A percentile compares a stretch with the other conserved stretches of the same genome.
Conservation (phyloP, 2,329 filamentous ascomycete species). For the Cladosporium cucumerinum region DNA sequence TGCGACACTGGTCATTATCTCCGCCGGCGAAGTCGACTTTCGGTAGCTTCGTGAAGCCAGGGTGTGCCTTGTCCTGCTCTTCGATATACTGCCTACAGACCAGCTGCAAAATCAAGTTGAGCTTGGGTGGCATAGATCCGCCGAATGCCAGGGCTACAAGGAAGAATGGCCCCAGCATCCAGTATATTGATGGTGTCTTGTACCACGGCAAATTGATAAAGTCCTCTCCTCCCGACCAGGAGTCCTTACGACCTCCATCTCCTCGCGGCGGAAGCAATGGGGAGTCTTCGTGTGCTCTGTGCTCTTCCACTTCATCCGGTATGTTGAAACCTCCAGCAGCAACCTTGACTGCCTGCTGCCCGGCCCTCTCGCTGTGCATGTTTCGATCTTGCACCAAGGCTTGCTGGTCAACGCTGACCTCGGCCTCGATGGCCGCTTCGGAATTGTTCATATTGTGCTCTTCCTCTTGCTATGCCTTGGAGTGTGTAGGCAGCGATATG, state of each 20-base stretch:
- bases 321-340: constrained; percentile 27
- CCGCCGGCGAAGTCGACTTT: constrained; percentile 58
- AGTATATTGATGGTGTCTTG: constrained; percentile 66
- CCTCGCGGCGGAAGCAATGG: constrained; percentile 23
- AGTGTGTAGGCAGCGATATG: background rate
- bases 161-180: constrained; percentile 76
- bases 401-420: constrained; percentile 31
- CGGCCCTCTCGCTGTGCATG: constrained; percentile 17
- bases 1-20: constrained; percentile 76
- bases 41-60: constrained; percentile 59
- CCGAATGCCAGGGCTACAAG: constrained; percentile 84
- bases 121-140: constrained; percentile 76
- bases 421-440: constrained; percentile 34
- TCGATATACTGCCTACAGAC: constrained; percentile 81
- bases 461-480: background rate
- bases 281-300: constrained; percentile 26
- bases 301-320: constrained; percentile 13
- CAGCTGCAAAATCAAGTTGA: constrained; percentile 80
- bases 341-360: constrained; percentile 22
- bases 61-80: constrained; percentile 59
- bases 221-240: constrained; percentile 41
- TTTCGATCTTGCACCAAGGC: constrained; percentile 19
- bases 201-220: constrained; percentile 62
- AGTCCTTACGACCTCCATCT: constrained; percentile 24
- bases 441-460: constrained; percentile 29